These are phyloP conservation scores for Priceomyces fermenticarens DNA, from an alignment of 805 yeast genomes.

Conservation along the genomic window DNA sequence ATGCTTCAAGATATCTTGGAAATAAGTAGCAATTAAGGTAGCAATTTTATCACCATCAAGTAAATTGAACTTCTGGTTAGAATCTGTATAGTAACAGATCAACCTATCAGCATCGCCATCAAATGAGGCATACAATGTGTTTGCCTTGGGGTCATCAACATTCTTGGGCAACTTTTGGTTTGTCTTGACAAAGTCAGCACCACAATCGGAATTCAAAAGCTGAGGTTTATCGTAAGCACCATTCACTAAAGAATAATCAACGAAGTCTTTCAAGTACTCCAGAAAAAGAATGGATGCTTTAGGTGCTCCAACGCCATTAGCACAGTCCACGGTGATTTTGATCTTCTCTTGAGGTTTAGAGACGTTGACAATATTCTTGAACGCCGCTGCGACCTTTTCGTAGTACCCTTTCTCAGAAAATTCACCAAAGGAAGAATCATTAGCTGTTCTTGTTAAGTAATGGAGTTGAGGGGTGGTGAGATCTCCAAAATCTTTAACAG, in stretches of 20 bases:
- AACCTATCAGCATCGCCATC: slow-evolving; percentile 98
- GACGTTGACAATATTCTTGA: slow-evolving; percentile 39
- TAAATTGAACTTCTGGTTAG: slow-evolving; percentile 42
- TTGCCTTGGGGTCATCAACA: slow-evolving; percentile 39
- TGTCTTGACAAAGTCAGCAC: slow-evolving; percentile 95
- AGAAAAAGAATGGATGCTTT: slow-evolving; percentile 52
- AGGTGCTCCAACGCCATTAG: slow-evolving; percentile 96
- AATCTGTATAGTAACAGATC: slow-evolving; percentile 65
- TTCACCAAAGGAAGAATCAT: slow-evolving; percentile 62
- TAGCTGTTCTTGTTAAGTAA: slow-evolving; percentile 71
- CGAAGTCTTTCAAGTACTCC: slow-evolving; percentile 33
- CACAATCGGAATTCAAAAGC: slow-evolving; percentile 73
- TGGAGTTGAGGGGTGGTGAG: slow-evolving; percentile 95
- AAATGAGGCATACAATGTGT: slow-evolving; percentile 70
- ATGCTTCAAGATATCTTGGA: slow-evolving; percentile 49
- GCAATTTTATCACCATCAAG: slow-evolving; percentile 95
- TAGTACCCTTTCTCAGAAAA: slow-evolving; percentile 70
- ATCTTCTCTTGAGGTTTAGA: slow-evolving; percentile 24
- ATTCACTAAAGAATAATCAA: slow-evolving; percentile 51
- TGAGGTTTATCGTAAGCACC: slow-evolving; percentile 51
- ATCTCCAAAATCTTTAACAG: slow-evolving; percentile 56
- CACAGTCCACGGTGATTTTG: slow-evolving; percentile 74
- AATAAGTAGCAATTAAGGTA: slow-evolving; percentile 71
- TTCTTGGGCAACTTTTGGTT: slow-evolving; percentile 74
- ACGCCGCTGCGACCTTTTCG: slow-evolving; percentile 54